Evolutionary conservation across 441 rosid genomes (phyloP), one percentile per base, ranked within the genome.

Genomic region (Jatropha multifida): DNA sequence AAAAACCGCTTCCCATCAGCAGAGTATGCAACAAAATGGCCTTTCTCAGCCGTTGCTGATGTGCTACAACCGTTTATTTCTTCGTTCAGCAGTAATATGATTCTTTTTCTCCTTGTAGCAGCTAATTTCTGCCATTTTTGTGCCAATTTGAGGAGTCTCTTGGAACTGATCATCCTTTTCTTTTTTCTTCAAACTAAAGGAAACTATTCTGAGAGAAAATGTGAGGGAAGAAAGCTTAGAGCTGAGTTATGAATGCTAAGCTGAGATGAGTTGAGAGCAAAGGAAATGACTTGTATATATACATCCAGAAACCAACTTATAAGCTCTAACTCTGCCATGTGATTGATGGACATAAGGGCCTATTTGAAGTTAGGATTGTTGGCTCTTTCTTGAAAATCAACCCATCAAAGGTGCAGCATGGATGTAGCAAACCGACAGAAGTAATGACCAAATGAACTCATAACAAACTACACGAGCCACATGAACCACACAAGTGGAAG

Each of bases 1-100:
- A 51, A 2, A 55, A 67, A 68, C 0, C 77, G 58, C 26, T 41
- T 73, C 5, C 40, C 7, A 52, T 78, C 80, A 0, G 62, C 42
- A 26, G 80, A 59, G n/a, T 61, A 73, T 26, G 41, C 54, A 14
- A 51, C 54, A 51, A 51, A 51, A 14, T 2, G 15, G 54, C 54
- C 54, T 51, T 51, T 51, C 14, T 51, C 54, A 14, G 54, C 54
- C 54, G 12, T 51, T 13, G 18, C 54, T 51, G 54, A 51, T 51
- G 54, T 51, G 54, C 18, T 14, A 51, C 54, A 51, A 14, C 54
- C 12, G 54, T 12, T 51, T 51, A 12, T 18, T 54, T 54, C 23
- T 54, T 14, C 59, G 4, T 17, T 54, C 15, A 4, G 7, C 2
- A 3, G 59, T 3, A n/a, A 0, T 15, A 6, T 54, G 59, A 54